Base-by-base conservation (phyloP, 1,284 basidiomycete species). In the Violaceomyces palustris region DNA sequence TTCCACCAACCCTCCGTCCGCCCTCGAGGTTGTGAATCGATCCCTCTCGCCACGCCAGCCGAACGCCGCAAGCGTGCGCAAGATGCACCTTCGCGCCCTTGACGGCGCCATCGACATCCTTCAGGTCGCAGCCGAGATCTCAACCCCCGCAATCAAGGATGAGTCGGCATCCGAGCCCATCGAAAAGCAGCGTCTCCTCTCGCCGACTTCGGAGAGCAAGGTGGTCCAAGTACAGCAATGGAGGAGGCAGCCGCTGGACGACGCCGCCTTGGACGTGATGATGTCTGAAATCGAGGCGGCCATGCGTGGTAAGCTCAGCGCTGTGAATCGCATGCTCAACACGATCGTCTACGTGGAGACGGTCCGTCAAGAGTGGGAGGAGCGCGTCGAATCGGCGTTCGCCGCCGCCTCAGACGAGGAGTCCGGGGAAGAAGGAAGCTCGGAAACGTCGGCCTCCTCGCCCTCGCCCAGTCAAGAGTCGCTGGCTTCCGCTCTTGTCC, bases 271-370 rank as follows among this genome's bases (percentile, higher is more conserved):
- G 40, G 78, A 81, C 6, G 81, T 87, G 60, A 80, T 99, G 24
- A 81, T 87, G 42, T 81, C 84, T 48, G 92, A 98, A 68, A 85
- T 85, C 7, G 88, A 92, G 62, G 82, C 85, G 27, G 81, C 93
- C 27, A 87, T 94, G 79, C 81, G 87, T 27, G 83, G 87, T 74
- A 99, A 99, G 79, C 82, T 92, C 53, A 92, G 92, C 75, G 90
- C 86, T 52, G 87, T 97, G 35, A 88, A 91, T 48, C 85, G 94
- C 31, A 86, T 98, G 84, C 88, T 94, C 75, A 97, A 96, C 73
- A 97, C 91, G 19, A 94, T 99, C 60, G 81, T 89, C 50, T 98
- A 98, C 74, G 86, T 90, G 26, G 94, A 98, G 49, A 94, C 94
- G 76, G 88, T 96, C 21, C 84, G 94, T 74, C 85, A 87, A 64